Base-by-base conservation (phyloP, 768 basidiomycete genomes). In the Baorangia bicolor region DNA sequence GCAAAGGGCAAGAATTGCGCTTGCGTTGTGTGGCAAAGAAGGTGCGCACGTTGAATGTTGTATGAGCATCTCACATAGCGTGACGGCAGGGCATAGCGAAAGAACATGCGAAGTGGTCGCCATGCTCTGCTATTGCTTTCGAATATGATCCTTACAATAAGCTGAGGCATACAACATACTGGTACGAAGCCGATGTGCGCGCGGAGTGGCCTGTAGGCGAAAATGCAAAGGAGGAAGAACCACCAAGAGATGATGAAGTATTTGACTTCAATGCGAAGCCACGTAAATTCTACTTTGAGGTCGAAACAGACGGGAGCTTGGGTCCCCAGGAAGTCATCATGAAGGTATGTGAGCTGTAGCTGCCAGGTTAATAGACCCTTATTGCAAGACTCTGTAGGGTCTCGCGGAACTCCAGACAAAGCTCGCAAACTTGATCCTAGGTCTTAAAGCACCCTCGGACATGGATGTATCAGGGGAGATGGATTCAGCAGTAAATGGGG, bases 61-160 rank as follows among this genome's bases (percentile, higher is more conserved):
- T 21, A 7, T 23, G 31, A 30, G 28, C 49, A 30, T 34, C 43
- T 35, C 23, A 53, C 55, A 43, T 39, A 50, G 21, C 23, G 31
- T 14, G 21, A 21, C 41, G 34, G n/a, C 65, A 98, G 96, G 96
- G 96, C 39, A 88, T 97, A 56, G 94, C 96, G 4, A 98, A 98
- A 77, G 94, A 97, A 70, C 97, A 99, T 68, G 94, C 97, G 13
- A 99, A 99, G 75, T 99, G 96, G 93, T 96, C 94, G 0, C 96
- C 97, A 13, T 91, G 94, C 57, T 90, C 94, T 2, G 94, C 97
- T 9, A 87, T 99, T 18, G 85, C 88, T 9, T 98, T 96, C 61
- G 97, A 99, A 75, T 99, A 99, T 60, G 97, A 99, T 72, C 97
- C 97, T 13, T 82, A 98, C 78, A 99, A 99, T 76, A 94, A 94